Percentiles rank a stretch among this genome's conserved stretches.
phyloP scores from a whole-genome alignment of 208 protist genomes.

The Wallacemonas sp. region DNA sequence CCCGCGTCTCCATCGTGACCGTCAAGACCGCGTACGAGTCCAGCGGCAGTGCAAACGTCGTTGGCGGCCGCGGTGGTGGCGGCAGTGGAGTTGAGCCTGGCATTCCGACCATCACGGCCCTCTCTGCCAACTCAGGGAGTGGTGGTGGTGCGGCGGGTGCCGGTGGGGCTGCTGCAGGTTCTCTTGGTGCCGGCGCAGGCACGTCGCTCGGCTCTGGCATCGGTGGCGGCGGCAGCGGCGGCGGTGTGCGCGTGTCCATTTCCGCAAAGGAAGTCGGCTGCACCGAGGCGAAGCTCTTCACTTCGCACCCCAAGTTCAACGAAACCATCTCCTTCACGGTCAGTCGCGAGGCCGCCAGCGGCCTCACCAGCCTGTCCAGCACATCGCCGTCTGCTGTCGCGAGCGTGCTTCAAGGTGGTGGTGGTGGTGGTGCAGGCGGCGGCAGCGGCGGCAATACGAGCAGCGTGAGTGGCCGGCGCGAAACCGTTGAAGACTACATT shows the following conservation, averaged over 20 bases:
- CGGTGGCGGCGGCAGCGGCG: background rate
- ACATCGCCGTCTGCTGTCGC: slow-evolving; percentile 3
- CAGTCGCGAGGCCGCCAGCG: slow-evolving; percentile 21
- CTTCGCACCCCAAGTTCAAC: slow-evolving; percentile 46
- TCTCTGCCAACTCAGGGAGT: background rate
- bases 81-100: background rate
- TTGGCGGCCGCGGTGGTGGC: background rate
- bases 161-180: background rate
- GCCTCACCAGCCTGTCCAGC: slow-evolving; percentile 38
- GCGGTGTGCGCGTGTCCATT: slow-evolving; percentile 25
- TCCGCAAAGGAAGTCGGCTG: slow-evolving; percentile 40
- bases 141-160: slow-evolving; percentile 3
- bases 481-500: slow-evolving; percentile 28
- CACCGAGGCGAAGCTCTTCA: slow-evolving; percentile 51
- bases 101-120: background rate
- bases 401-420: background rate
- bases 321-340: slow-evolving; percentile 54
- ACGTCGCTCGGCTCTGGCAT: background rate
- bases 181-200: background rate
- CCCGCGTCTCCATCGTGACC: slow-evolving; percentile 63
- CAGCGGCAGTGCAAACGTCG: slow-evolving; percentile 1
- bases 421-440: background rate
- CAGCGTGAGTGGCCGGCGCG: background rate
- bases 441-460: background rate
- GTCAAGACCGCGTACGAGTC: slow-evolving; percentile 40